phyloP scores from a whole-genome alignment of 1,284 basidiomycete genomes.

The Boletus smithii region DNA sequence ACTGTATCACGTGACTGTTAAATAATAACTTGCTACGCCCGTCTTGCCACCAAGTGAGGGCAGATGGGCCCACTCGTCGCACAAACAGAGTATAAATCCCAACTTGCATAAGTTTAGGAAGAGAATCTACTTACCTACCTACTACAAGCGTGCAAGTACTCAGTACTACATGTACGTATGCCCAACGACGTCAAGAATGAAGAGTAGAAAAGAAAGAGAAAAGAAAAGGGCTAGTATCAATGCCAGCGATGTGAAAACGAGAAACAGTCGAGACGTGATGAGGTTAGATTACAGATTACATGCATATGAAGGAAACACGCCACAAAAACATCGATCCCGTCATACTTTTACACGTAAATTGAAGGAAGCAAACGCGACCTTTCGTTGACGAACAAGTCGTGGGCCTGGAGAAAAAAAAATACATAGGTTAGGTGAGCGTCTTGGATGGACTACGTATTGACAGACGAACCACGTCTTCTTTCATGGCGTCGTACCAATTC shows the following conservation, averaged over 20 bases:
- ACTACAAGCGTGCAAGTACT: conserved; percentile 18
- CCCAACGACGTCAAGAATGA: neutral
- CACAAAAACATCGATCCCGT: neutral
- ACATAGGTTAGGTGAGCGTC: neutral
- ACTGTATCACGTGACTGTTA: too few species aligned
- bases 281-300: conserved; percentile 2
- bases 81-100: too few species aligned
- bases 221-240: conserved; percentile 3
- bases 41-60: too few species aligned
- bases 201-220: neutral
- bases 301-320: neutral
- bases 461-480: conserved; percentile 16
- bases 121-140: neutral
- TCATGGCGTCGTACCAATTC: conserved; percentile 2
- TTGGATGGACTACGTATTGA: neutral
- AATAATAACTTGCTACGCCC: too few species aligned
- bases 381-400: conserved; percentile 18
- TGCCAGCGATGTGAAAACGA: conserved; percentile 13
- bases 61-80: too few species aligned
- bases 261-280: neutral
- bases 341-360: neutral
- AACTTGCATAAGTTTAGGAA: conserved; percentile 16
- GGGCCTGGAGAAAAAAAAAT: conserved; percentile 5
- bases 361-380: conserved; percentile 29
- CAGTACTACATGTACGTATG: conserved; percentile 11